A percentile compares a stretch with the other conserved stretches of the same genome.
Evolutionary conservation across 495 filamentous ascomycete genomes (phyloP).

Genomic region (Annulohypoxylon moriforme): DNA sequence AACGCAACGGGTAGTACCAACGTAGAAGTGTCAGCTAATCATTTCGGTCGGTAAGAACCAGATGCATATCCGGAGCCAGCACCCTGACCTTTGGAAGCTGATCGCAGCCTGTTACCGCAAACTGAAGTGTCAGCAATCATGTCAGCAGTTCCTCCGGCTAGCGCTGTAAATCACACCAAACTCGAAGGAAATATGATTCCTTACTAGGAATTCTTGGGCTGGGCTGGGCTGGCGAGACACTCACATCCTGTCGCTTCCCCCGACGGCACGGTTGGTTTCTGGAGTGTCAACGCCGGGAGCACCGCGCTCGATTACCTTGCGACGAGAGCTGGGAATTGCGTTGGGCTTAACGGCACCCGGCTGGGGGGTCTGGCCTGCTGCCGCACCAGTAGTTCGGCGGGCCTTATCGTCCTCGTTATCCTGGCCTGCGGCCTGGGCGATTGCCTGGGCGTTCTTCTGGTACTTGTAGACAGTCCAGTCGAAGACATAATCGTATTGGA

Average conservation of each 20-base stretch:
- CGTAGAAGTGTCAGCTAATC: conserved; percentile 49
- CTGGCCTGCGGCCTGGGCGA: conserved; percentile 76
- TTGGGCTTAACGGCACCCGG: conserved; percentile 70
- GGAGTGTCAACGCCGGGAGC: conserved; percentile 74
- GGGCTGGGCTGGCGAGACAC: conserved; percentile 73
- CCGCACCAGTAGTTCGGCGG: conserved; percentile 68
- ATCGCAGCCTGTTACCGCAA: conserved; percentile 93
- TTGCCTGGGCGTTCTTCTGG: conserved; percentile 97
- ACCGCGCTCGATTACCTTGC: conserved; percentile 83
- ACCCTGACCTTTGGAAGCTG: conserved; percentile 88
- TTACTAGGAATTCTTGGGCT: conserved; percentile 89
- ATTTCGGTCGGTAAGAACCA: conserved; percentile 80
- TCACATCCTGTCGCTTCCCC: conserved; percentile 99
- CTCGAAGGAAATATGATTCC: conserved; percentile 86
- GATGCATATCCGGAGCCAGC: conserved; percentile 69
- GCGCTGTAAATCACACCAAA: conserved; percentile 85
- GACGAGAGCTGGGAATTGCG: conserved; percentile 80
- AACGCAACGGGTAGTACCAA: conserved; percentile 36
- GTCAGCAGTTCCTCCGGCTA: conserved; percentile 79
- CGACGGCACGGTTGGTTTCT: conserved; percentile 87
- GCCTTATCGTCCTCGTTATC: conserved; percentile 76
- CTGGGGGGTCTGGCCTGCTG: conserved; percentile 69
- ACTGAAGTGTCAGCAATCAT: conserved; percentile 88
- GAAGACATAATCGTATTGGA: conserved; percentile 99
- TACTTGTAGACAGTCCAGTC: conserved; percentile 99